Conservation (phyloP, 1,284 basidiomycete genomes). For the Coniophora puteana region DNA sequence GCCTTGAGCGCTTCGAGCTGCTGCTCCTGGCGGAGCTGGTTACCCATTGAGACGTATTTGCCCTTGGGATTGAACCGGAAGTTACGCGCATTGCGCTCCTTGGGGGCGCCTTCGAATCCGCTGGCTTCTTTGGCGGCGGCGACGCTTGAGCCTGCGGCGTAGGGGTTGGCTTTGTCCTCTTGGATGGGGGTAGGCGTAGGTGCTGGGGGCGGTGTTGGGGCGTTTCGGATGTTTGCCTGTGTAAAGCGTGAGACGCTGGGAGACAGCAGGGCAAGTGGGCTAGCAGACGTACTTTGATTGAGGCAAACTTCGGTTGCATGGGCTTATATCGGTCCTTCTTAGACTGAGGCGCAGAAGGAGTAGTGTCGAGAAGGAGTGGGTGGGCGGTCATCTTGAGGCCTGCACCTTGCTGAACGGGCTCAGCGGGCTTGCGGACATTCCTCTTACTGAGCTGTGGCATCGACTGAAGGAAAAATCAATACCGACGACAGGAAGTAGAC, state of each 20-base stretch:
- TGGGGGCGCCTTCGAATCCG: conserved; percentile 66
- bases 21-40: conserved; percentile 79
- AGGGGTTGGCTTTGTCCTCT: conserved; percentile 65
- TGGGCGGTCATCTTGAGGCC: conserved; percentile 90
- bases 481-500: conserved; percentile 1
- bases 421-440: conserved; percentile 44
- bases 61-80: conserved; percentile 90
- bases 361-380: conserved; percentile 75
- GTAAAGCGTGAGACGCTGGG: neutral
- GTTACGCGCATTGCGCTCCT: conserved; percentile 64
- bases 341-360: conserved; percentile 56
- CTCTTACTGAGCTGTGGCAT: conserved; percentile 53
- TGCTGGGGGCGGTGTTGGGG: conserved; percentile 59
- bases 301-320: conserved; percentile 96
- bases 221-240: conserved; percentile 71
- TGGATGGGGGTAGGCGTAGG: conserved; percentile 42
- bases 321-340: conserved; percentile 92
- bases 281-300: conserved; percentile 63
- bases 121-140: conserved; percentile 45
- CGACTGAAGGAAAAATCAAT: conserved; percentile 33
- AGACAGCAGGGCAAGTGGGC: neutral
- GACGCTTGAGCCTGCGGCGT: conserved; percentile 49
- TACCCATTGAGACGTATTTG: conserved; percentile 83
- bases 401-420: conserved; percentile 70
- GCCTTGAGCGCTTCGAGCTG: conserved; percentile 91